These are phyloP conservation scores for Crithidia acanthocephali DNA, from an alignment of 208 protist species.

Conservation along the genomic window DNA sequence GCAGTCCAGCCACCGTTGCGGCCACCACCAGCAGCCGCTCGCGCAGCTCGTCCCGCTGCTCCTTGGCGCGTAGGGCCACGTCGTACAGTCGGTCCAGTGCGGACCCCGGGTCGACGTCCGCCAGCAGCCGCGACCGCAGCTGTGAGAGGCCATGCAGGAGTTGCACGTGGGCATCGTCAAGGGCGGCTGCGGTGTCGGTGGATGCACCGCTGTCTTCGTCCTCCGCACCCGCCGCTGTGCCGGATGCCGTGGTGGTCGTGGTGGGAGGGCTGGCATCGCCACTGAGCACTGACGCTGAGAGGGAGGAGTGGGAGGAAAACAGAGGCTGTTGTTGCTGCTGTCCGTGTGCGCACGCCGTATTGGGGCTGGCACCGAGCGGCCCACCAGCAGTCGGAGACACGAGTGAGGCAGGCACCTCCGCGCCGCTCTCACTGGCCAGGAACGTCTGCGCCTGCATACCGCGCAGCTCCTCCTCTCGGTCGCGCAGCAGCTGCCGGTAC, in stretches of 20 bases:
- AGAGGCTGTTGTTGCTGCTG: background rate
- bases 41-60: constrained; percentile 24
- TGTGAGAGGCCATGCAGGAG: constrained; percentile 6
- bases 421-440: background rate
- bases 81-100: constrained; percentile 14
- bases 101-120: background rate
- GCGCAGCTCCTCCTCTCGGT: constrained; percentile 26
- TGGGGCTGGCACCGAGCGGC: background rate
- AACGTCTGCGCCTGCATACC: background rate
- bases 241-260: background rate
- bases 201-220: background rate
- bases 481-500: constrained; percentile 27
- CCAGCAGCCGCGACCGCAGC: background rate
- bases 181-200: background rate
- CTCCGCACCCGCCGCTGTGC: background rate
- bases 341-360: too few species aligned
- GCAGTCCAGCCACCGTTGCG: constrained; percentile 22
- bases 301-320: background rate
- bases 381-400: background rate
- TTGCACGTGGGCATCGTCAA: constrained; percentile 17
- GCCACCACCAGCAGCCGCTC: constrained; percentile 33
- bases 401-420: background rate
- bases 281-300: constrained; percentile 2
- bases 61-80: constrained; percentile 24
- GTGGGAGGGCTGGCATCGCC: background rate